Conservation (phyloP, 2,329 filamentous ascomycete genomes). For the Anthostomella pinea region DNA sequence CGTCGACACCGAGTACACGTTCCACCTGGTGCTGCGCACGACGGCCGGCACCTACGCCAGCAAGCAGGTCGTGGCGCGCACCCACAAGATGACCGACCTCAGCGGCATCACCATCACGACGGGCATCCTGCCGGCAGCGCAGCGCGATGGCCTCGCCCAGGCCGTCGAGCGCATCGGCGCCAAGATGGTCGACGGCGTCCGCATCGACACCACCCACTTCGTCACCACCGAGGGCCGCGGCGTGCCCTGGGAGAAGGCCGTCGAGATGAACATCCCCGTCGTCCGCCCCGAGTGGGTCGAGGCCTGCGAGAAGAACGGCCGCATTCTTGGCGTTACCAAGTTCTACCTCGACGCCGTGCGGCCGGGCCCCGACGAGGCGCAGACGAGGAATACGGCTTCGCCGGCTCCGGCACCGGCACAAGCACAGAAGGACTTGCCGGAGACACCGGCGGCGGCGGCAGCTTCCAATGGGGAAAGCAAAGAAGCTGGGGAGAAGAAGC, state of each 20-base stretch:
- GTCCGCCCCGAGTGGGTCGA: constrained; percentile 96
- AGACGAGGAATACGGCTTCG: constrained; percentile 23
- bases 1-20: constrained; percentile 94
- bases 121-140: constrained; percentile 72
- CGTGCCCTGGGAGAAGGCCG: constrained; percentile 89
- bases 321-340: constrained; percentile 89
- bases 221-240: constrained; percentile 93
- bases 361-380: constrained; percentile 41
- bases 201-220: constrained; percentile 98
- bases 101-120: constrained; percentile 93
- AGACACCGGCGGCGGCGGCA: constrained; percentile 19
- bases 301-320: constrained; percentile 89
- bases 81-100: constrained; percentile 98
- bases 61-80: constrained; percentile 80
- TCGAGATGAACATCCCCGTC: constrained; percentile 96
- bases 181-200: constrained; percentile 82
- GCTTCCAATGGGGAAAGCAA: constrained; percentile 14
- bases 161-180: constrained; percentile 88
- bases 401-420: constrained; percentile 18
- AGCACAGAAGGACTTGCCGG: constrained; percentile 29
- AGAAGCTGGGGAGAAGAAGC: constrained; percentile 19
- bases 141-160: constrained; percentile 68
- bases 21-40: constrained; percentile 88
- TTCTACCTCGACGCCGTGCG: constrained; percentile 87
- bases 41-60: constrained; percentile 83